Evolutionary conservation across 129 eudicot species (phyloP), one percentile per base, ranked within the genome.

Genomic region (carrot (Daucus carota)): DNA sequence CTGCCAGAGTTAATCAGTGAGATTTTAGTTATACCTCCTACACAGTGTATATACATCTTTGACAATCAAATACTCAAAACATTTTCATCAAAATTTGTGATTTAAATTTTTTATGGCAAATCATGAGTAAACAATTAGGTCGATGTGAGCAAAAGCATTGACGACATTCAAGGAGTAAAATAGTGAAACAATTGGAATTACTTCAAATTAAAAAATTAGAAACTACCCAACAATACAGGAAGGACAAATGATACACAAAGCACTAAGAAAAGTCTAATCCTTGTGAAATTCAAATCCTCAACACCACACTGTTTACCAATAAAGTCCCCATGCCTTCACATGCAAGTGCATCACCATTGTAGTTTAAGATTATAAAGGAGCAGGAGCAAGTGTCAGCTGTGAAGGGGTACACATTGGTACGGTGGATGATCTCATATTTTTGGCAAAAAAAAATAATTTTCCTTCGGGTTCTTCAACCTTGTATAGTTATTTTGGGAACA

Each of bases 1-100:
- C 74, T 70, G 74, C 50, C 43, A 38, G 11, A 38, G 33, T 70
- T 28, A 70, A 70, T 20, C 33, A 38, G 48, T 70, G 74, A 70
- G 74, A 70, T 70, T 41, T 38, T 70, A 70, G 29, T 70, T 40
- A 20, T 10, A 70, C 46, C 26, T 10, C 15, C 33, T 70, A 40
- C 44, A 3, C 14, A n/a, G 20, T 70, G 31, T 40, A 36, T 36
- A 33, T 20, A 17, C n/a, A 36, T 68, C n/a, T 38, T 8, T 50
- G 59, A 50, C 59, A 50, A 50, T 50, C 26, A 16, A 2, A 50
- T 26, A n/a, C 31, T n/a, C 2, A n/a, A 20, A 15, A n/a, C 63
- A 54, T 11, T 54, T n/a, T 54, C 10, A 54, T 8, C 6, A 12
- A n/a, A 54, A 8, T n/a, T 54, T 9, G 2, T 54, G 9, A n/a